These are phyloP conservation scores for Trichophyton rubrum DNA, from an alignment of 2,329 filamentous ascomycete genomes.

Conservation along the genomic window DNA sequence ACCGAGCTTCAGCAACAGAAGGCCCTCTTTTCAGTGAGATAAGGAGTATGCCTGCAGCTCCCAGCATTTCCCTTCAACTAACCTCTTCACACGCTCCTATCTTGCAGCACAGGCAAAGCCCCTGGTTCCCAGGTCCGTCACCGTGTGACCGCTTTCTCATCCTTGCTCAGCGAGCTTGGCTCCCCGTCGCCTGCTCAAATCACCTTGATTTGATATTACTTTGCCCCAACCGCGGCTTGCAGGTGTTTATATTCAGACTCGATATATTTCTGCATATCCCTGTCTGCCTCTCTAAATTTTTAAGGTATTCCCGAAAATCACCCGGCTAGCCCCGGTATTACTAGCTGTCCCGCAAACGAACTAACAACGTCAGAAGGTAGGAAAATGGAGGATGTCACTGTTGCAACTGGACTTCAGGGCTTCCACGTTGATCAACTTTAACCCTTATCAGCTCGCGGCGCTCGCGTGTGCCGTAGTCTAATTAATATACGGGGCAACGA, in stretches of 20 bases:
- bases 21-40: background rate
- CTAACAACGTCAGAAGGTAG: background rate
- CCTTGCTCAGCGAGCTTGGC: background rate
- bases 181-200: background rate
- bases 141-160: background rate
- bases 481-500: background rate
- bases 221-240: background rate
- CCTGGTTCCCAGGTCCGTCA: background rate
- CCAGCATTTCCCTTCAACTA: background rate
- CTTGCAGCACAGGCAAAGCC: background rate
- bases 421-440: conserved; percentile 4
- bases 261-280: background rate
- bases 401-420: conserved; percentile 2
- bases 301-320: conserved; percentile 3
- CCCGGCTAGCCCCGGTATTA: conserved; percentile 1
- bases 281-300: background rate
- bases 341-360: background rate
- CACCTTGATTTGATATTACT: background rate
- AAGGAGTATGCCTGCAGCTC: background rate
- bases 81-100: background rate
- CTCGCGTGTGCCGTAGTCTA: conserved; percentile 4
- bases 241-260: conserved; percentile 1
- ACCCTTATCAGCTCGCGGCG: background rate
- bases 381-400: conserved; percentile 2
- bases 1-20: background rate